Evolutionary conservation across 768 basidiomycete genomes (phyloP), one percentile per base, ranked within the genome.

Genomic region (Suillus americanus): DNA sequence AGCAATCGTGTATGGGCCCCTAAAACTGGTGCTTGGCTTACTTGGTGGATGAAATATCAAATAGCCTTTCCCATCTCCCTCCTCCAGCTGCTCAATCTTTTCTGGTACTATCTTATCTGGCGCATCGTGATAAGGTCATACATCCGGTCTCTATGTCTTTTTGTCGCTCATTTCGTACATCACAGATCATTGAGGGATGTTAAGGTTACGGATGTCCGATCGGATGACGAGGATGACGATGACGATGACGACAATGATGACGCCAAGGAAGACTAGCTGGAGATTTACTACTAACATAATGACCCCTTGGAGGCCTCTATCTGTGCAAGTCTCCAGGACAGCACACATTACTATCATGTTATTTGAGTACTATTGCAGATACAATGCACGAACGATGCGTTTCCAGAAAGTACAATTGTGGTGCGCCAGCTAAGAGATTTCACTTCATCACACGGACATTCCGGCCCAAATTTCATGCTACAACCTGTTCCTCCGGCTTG

Each of bases 81-180:
- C 0, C 81, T 99, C 18, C 94, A 95, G 73, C 69, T 86, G 46
- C 81, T 99, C 70, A 98, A 98, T 73, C 65, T 97, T 30, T 97
- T 97, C 82, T 98, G 96, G 96, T 97, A 92, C 75, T 87, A 82
- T 77, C 81, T 95, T 33, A 95, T 98, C 74, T 76, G 85, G 74
- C 87, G 94, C 62, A 90, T 97, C 60, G 80, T 90, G 18, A 75
- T 83, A 57, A 83, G 91, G 93, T 94, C 67, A 51, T 88, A 79
- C 51, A 37, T n/a, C 18, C 35, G 30, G 2, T 14, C 20, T 18
- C 63, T 33, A 5, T 50, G 41, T 23, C 59, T 60, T 23, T 38
- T 65, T 23, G n/a, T 45, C 50, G 48, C 62, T 71, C 37, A 74
- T 55, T 59, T 61, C 2, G 14, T 50, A 14, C 20, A 45, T 50